These are phyloP conservation scores for Leucocoprinus leucothites DNA, from an alignment of 768 basidiomycete genomes.

Conservation along the genomic window DNA sequence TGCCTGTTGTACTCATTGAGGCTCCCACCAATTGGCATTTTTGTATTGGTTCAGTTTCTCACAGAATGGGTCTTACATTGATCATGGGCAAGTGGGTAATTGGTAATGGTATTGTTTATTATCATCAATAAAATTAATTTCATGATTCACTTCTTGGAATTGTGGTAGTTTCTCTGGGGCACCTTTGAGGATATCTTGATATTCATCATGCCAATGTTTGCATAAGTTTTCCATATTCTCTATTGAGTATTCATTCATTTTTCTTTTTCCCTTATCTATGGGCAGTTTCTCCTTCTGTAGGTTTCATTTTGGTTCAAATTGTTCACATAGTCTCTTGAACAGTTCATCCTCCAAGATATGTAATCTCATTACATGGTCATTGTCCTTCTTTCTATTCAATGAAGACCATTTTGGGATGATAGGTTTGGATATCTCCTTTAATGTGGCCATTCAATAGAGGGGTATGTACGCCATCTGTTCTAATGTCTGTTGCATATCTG, in stretches of 20 bases:
- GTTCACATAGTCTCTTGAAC: too few species aligned
- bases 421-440: background rate
- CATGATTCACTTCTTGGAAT: constrained; percentile 33
- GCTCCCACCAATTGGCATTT: constrained; percentile 33
- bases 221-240: background rate
- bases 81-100: constrained; percentile 13
- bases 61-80: background rate
- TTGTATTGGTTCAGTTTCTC: constrained; percentile 14
- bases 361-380: too few species aligned
- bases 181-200: constrained; percentile 21
- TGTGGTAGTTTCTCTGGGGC: constrained; percentile 26
- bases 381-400: too few species aligned
- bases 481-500: background rate
- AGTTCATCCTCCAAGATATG: too few species aligned
- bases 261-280: background rate
- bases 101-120: constrained; percentile 26
- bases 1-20: constrained; percentile 18
- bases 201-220: constrained; percentile 20
- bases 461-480: background rate
- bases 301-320: background rate
- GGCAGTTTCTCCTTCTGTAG: background rate
- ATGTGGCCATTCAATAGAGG: background rate
- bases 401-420: background rate
- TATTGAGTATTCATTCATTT: background rate
- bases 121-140: constrained; percentile 31